These are phyloP conservation scores for Chytriomyces confervae DNA, from an alignment of 192 early-diverging fungal genomes.

Conservation along the genomic window DNA sequence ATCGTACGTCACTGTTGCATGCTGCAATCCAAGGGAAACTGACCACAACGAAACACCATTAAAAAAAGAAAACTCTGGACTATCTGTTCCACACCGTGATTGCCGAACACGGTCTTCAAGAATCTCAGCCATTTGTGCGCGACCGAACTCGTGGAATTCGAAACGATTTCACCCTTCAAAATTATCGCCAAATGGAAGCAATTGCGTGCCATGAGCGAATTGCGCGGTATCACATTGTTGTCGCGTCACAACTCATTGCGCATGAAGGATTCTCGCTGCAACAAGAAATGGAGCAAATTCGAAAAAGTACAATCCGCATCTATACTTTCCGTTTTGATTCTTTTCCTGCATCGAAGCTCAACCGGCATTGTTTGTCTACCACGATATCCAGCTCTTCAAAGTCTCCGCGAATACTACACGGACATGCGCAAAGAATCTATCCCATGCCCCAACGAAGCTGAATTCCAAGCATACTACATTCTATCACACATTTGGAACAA, in stretches of 20 bases:
- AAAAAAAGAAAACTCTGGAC: slow-evolving; percentile 46
- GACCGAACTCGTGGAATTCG: slow-evolving; percentile 85
- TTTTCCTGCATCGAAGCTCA: no score
- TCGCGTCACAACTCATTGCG: slow-evolving; percentile 74
- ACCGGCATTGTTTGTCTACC: not conserved
- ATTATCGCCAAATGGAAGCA: slow-evolving; percentile 72
- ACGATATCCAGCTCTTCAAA: slow-evolving; percentile 71
- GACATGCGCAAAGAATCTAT: slow-evolving; percentile 66
- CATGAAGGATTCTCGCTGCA: slow-evolving; percentile 71
- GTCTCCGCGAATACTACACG: slow-evolving; percentile 85
- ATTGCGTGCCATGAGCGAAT: slow-evolving; percentile 79
- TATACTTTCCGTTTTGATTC: not conserved
- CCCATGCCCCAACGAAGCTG: slow-evolving; percentile 77
- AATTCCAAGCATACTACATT: slow-evolving; percentile 90
- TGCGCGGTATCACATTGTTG: slow-evolving; percentile 85
- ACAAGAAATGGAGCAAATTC: slow-evolving; percentile 87
- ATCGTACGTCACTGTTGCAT: no score
- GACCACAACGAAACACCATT: no score
- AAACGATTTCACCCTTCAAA: slow-evolving; percentile 88
- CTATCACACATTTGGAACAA: slow-evolving; percentile 73
- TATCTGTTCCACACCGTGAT: slow-evolving; percentile 52
- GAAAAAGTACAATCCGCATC: slow-evolving; percentile 68
- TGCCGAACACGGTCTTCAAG: slow-evolving; percentile 57
- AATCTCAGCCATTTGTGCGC: slow-evolving; percentile 80
- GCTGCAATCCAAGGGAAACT: no score